phyloP scores from a whole-genome alignment of 2,329 filamentous ascomycete genomes.

The Neonectria neomacrospora region DNA sequence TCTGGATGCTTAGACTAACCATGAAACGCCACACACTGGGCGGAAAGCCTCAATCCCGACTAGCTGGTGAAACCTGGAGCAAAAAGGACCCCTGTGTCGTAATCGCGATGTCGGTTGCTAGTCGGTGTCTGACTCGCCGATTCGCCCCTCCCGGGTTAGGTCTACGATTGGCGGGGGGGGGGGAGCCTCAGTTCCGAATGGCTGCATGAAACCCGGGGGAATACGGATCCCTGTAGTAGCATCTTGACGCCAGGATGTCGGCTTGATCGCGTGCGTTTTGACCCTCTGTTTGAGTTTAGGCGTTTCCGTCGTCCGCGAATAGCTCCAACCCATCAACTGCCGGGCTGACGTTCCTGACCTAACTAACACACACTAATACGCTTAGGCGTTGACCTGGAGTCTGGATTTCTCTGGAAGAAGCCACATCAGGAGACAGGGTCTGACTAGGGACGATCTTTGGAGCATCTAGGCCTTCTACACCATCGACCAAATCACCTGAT shows the following conservation, averaged over 20 bases:
- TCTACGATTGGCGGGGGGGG: not conserved
- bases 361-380: not conserved
- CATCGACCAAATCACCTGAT: not conserved
- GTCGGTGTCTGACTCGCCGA: not conserved
- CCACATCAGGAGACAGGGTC: not conserved
- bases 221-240: not conserved
- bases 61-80: not conserved
- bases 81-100: not conserved
- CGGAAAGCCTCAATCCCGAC: not conserved
- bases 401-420: not conserved
- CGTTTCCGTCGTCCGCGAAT: not conserved
- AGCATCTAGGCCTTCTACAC: not conserved
- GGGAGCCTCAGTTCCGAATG: not conserved
- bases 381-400: not conserved
- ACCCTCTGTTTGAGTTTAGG: not conserved
- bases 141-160: not conserved
- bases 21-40: not conserved
- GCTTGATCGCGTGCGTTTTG: not conserved
- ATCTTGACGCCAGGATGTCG: not conserved
- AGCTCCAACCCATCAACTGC: not conserved
- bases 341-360: not conserved
- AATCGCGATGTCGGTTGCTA: not conserved
- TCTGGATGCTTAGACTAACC: not conserved
- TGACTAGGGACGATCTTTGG: not conserved
- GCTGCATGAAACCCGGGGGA: not conserved